Evolutionary conservation across 2,329 filamentous ascomycete species (phyloP).

Genomic region (Colletotrichum ledebouriae): DNA sequence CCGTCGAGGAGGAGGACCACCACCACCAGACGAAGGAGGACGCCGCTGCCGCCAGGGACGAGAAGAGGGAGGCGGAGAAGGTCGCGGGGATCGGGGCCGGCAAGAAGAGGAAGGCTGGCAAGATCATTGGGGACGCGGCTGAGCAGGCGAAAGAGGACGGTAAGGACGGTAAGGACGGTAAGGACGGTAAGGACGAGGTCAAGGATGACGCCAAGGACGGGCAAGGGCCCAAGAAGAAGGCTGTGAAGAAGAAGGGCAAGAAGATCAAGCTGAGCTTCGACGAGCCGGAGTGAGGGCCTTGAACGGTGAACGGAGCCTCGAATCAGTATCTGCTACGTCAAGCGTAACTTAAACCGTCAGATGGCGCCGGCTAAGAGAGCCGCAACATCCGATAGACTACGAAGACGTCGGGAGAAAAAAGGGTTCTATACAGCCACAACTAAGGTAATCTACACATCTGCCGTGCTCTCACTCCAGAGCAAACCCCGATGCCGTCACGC

Average conservation of each 20-base stretch:
- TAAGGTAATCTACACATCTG: slow-evolving; percentile 57
- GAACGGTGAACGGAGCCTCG: slow-evolving; percentile 8
- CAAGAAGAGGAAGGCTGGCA: slow-evolving; percentile 69
- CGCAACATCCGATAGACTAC: background rate
- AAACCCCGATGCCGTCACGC: slow-evolving; percentile 38
- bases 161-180: slow-evolving; percentile 13
- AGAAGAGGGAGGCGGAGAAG: slow-evolving; percentile 51
- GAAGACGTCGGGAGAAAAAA: slow-evolving; percentile 35
- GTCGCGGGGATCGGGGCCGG: slow-evolving; percentile 58
- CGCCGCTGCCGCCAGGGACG: slow-evolving; percentile 38
- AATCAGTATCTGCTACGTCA: background rate
- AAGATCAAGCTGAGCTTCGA: slow-evolving; percentile 77
- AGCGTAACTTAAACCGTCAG: background rate
- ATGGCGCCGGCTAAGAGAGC: too few species aligned
- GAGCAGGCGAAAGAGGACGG: slow-evolving; percentile 46
- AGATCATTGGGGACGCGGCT: slow-evolving; percentile 57
- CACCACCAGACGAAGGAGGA: slow-evolving; percentile 42
- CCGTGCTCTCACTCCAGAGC: slow-evolving; percentile 37
- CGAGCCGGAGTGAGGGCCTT: slow-evolving; percentile 43
- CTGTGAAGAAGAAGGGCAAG: slow-evolving; percentile 63
- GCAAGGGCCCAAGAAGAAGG: slow-evolving; percentile 45
- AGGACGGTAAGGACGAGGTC: slow-evolving; percentile 8
- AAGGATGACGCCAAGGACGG: slow-evolving; percentile 11
- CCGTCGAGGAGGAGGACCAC: slow-evolving; percentile 49
- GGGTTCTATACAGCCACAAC: slow-evolving; percentile 46